Conservation (phyloP, 352 stramenopile genomes). For the Phytophthora brassicae region DNA sequence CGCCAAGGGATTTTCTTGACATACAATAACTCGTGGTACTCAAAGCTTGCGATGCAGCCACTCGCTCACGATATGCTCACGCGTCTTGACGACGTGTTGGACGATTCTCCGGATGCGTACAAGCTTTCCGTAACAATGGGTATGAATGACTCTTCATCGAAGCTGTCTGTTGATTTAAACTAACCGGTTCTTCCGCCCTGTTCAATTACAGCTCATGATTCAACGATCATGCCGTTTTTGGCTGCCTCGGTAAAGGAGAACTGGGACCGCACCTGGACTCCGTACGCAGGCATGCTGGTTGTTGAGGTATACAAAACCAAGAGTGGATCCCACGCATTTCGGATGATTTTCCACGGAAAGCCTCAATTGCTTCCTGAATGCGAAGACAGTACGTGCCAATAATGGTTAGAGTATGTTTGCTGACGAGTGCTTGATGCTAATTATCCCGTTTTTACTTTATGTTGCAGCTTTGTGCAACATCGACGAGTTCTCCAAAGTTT, state of each 20-base stretch:
- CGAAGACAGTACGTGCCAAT: conserved; percentile 51
- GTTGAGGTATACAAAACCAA: conserved; percentile 86
- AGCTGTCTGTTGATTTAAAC: not conserved
- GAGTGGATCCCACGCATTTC: conserved; percentile 47
- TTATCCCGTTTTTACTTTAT: conserved; percentile 6
- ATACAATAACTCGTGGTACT: conserved; percentile 81
- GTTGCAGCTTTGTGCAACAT: conserved; percentile 55
- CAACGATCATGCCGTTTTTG: conserved; percentile 86
- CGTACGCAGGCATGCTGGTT: conserved; percentile 75
- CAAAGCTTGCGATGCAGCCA: conserved; percentile 87
- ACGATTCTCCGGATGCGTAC: conserved; percentile 36
- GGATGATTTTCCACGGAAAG: conserved; percentile 78
- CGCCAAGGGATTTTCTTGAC: conserved; percentile 62
- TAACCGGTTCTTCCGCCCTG: not conserved
- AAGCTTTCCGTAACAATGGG: conserved; percentile 82
- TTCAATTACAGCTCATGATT: conserved; percentile 56
- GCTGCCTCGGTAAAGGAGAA: conserved; percentile 68
- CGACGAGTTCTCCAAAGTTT: conserved; percentile 53
- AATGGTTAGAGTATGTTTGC: not conserved
- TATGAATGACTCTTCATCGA: conserved; percentile 20
- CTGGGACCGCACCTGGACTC: conserved; percentile 84
- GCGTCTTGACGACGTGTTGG: conserved; percentile 52
- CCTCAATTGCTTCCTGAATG: conserved; percentile 72
- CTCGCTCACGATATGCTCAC: conserved; percentile 72
- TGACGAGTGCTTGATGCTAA: not conserved